phyloP scores from a whole-genome alignment of 176 grass and related monocot species.

The Rhynchospora tenuis region DNA sequence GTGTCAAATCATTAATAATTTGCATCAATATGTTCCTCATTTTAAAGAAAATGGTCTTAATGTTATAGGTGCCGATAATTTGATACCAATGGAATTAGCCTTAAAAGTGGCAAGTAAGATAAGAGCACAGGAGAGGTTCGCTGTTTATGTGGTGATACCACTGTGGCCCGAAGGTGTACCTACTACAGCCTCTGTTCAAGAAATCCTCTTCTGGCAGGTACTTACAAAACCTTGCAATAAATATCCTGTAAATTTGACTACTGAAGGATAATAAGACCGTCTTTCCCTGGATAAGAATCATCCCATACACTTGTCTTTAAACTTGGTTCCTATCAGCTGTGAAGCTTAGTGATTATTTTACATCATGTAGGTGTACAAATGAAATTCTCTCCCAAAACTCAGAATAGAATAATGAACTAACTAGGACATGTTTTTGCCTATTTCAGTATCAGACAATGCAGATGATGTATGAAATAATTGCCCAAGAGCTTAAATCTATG shows the following conservation, averaged over 20 bases:
- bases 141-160: slow-evolving; percentile 92
- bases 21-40: not conserved
- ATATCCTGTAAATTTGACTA: not conserved
- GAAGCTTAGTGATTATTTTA: not conserved
- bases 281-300: not conserved
- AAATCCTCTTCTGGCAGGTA: slow-evolving; percentile 97
- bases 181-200: slow-evolving; percentile 62
- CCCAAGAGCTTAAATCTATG: slow-evolving; percentile 67
- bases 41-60: slow-evolving; percentile 23
- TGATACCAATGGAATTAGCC: slow-evolving; percentile 92
- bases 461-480: slow-evolving; percentile 94
- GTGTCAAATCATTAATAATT: not conserved
- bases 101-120: slow-evolving; percentile 93
- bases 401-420: not conserved
- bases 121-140: slow-evolving; percentile 64
- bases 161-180: slow-evolving; percentile 99
- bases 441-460: slow-evolving; percentile 84
- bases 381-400: not conserved
- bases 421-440: slow-evolving; percentile 11
- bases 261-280: not conserved
- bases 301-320: not conserved
- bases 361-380: not conserved
- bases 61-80: slow-evolving; percentile 75
- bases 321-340: not conserved
- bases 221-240: slow-evolving; percentile 21